Percentiles rank a stretch among this genome's conserved stretches.
These are phyloP conservation scores for Monilinia fructigena DNA, from an alignment of 2,329 filamentous ascomycete species.

Conservation along the genomic window DNA sequence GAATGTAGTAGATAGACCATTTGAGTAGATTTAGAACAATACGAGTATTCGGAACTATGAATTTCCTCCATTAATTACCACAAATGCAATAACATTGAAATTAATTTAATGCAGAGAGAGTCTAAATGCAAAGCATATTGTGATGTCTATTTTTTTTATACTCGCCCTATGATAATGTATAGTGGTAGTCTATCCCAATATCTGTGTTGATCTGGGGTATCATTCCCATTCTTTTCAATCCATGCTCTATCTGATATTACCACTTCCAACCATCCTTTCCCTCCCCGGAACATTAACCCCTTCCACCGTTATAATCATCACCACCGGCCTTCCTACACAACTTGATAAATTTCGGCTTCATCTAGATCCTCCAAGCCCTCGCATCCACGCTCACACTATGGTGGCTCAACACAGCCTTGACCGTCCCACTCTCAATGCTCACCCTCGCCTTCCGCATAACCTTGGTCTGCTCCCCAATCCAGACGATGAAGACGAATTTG, in stretches of 20 bases:
- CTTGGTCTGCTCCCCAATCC: constrained; percentile 64
- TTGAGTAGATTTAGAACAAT: constrained; percentile 23
- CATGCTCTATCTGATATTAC: constrained; percentile 4
- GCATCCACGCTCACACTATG: constrained; percentile 66
- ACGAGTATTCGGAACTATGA: constrained; percentile 22
- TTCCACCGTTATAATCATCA: constrained; percentile 68
- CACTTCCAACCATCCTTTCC: constrained; percentile 9
- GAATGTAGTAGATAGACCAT: constrained; percentile 35
- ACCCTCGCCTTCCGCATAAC: constrained; percentile 70
- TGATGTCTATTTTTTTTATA: neutral
- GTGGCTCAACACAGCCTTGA: constrained; percentile 63
- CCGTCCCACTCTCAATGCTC: constrained; percentile 63
- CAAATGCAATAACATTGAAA: constrained; percentile 7
- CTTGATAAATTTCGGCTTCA: constrained; percentile 58
- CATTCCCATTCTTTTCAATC: constrained; percentile 7
- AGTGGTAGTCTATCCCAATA: neutral
- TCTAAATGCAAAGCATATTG: neutral
- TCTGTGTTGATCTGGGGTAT: constrained; percentile 10
- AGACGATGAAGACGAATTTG: constrained; percentile 67
- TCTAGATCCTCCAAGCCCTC: constrained; percentile 59
- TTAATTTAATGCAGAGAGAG: neutral
- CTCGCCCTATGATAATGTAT: neutral
- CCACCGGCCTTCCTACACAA: constrained; percentile 65
- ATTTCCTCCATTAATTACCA: neutral
- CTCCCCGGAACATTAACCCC: constrained; percentile 40